Conservation (phyloP, 305 asterid genomes). For the Caryopteris hybrid region DNA sequence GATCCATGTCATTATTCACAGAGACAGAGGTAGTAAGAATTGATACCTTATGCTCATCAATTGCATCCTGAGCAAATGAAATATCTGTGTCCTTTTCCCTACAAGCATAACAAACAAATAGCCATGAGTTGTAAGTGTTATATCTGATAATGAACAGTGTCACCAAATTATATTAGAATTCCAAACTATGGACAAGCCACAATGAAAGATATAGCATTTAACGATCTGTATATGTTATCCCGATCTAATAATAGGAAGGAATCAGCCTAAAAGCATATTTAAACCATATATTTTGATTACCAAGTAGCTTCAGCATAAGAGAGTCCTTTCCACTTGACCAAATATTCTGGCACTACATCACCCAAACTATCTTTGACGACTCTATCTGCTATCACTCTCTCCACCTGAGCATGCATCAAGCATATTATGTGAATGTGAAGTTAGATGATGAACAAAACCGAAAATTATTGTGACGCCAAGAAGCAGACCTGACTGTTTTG, state of each 20-base stretch:
- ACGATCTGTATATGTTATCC: background rate
- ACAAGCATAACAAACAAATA: constrained; percentile 18
- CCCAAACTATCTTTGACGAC: constrained; percentile 70
- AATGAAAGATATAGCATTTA: background rate
- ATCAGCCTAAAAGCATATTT: constrained; percentile 20
- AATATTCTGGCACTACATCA: constrained; percentile 87
- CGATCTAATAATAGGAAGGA: constrained; percentile 15
- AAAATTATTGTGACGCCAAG: constrained; percentile 4
- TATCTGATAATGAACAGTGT: background rate
- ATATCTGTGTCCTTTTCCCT: constrained; percentile 97
- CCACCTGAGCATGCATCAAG: constrained; percentile 60
- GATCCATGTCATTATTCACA: background rate
- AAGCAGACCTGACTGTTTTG: constrained; percentile 80
- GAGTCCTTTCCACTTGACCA: constrained; percentile 98
- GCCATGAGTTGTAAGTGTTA: constrained; percentile 18
- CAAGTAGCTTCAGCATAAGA: constrained; percentile 99
- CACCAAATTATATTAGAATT: constrained; percentile 6
- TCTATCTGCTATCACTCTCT: constrained; percentile 89
- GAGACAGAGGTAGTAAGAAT: constrained; percentile 12
- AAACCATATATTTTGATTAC: constrained; percentile 38
- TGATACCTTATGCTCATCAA: constrained; percentile 93
- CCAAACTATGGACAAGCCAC: constrained; percentile 9
- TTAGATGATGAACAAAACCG: constrained; percentile 6
- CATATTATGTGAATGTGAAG: constrained; percentile 5
- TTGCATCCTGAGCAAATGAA: constrained; percentile 92